These are phyloP conservation scores for Hordeum marinum DNA, from an alignment of 176 grass and related monocot genomes.

Conservation along the genomic window DNA sequence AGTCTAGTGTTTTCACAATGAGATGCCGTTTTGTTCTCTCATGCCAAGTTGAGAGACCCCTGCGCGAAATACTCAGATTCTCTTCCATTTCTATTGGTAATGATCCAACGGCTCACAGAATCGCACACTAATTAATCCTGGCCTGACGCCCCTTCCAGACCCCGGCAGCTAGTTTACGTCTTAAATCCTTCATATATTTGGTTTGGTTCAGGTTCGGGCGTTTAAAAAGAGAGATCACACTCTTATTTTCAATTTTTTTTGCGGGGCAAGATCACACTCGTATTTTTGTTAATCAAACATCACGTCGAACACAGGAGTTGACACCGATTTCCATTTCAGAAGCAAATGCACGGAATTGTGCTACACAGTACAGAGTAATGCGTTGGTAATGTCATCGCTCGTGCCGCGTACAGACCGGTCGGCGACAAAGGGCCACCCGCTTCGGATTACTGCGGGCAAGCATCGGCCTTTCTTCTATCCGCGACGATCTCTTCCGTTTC, in stretches of 20 bases:
- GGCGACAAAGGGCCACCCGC: background rate
- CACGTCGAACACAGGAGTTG: background rate
- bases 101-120: background rate
- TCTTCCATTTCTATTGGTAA: background rate
- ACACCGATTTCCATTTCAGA: background rate
- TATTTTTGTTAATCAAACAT: too few relatives aligned
- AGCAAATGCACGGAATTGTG: background rate
- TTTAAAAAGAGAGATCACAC: background rate
- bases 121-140: background rate
- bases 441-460: conserved; percentile 5
- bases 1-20: conserved; percentile 34
- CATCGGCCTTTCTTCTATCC: background rate
- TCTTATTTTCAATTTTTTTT: too few relatives aligned
- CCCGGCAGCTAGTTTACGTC: background rate
- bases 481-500: background rate
- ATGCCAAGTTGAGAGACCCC: background rate
- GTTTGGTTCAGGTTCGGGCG: background rate
- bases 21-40: background rate
- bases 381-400: background rate
- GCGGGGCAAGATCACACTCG: too few relatives aligned
- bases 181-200: background rate
- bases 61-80: background rate
- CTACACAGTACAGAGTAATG: background rate
- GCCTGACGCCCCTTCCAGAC: background rate
- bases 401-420: background rate